Evolutionary conservation across 768 basidiomycete genomes (phyloP).

Genomic region (Hysterangium stoloniferum): DNA sequence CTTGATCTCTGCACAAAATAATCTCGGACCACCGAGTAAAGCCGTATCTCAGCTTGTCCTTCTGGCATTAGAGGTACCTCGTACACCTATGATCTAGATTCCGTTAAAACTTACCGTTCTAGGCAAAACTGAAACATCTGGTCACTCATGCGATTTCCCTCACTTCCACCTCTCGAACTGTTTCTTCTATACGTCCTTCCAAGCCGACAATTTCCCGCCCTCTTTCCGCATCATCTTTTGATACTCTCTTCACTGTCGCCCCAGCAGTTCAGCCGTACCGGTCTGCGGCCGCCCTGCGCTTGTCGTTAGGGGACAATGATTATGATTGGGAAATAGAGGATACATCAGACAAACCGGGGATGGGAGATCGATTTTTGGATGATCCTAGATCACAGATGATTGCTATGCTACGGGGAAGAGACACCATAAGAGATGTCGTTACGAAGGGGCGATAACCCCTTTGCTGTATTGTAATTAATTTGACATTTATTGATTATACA

Average conservation of each 20-base stretch:
- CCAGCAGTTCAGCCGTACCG: slow-evolving; percentile 74
- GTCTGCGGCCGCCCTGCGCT: slow-evolving; percentile 68
- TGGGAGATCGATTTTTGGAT: slow-evolving; percentile 3
- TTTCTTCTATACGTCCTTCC: slow-evolving; percentile 66
- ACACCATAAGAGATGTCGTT: not conserved
- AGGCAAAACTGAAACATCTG: slow-evolving; percentile 80
- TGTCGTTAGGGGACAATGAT: slow-evolving; percentile 50
- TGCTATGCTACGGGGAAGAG: slow-evolving; percentile 2
- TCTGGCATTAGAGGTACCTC: slow-evolving; percentile 65
- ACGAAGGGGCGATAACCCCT: slow-evolving; percentile 2
- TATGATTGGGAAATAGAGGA: slow-evolving; percentile 9
- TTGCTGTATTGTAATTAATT: too few species aligned
- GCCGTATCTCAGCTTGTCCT: slow-evolving; percentile 62
- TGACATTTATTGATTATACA: too few species aligned
- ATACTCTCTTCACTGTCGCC: slow-evolving; percentile 68
- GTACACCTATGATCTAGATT: not conserved
- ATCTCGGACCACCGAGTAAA: slow-evolving; percentile 51
- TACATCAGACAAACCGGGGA: not conserved
- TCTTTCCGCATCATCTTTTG: slow-evolving; percentile 63
- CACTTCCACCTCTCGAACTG: slow-evolving; percentile 67
- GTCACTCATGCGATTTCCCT: slow-evolving; percentile 74
- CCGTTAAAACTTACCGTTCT: not conserved
- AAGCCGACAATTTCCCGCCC: slow-evolving; percentile 32
- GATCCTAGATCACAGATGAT: not conserved
- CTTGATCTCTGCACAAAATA: slow-evolving; percentile 74